These are phyloP conservation scores for Litsea cubeba DNA, from an alignment of 164 flowering plant genomes.

Conservation along the genomic window DNA sequence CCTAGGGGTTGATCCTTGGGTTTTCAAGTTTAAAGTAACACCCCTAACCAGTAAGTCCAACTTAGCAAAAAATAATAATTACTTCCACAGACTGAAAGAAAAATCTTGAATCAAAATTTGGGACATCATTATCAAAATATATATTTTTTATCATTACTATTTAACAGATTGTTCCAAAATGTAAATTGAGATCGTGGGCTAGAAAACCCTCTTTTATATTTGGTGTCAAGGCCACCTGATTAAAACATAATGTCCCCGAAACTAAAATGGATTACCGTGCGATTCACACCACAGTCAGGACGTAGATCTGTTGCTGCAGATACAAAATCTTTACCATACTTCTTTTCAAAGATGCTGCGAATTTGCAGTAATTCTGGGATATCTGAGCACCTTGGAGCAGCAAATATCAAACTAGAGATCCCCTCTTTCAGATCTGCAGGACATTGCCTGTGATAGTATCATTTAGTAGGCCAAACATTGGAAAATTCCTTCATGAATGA, in stretches of 20 bases:
- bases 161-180: too few species aligned
- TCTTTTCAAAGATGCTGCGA: constrained; percentile 67
- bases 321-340: constrained; percentile 88
- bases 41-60: too few species aligned
- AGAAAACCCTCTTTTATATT: background rate
- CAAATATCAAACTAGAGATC: constrained; percentile 79
- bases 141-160: too few species aligned
- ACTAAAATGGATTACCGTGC: constrained; percentile 36
- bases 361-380: constrained; percentile 73
- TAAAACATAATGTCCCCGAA: background rate
- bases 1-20: too few species aligned
- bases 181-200: background rate
- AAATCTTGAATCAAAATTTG: background rate
- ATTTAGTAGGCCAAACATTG: background rate
- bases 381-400: constrained; percentile 87
- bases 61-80: too few species aligned
- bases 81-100: too few species aligned
- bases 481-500: background rate
- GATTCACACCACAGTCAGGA: constrained; percentile 86
- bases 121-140: background rate
- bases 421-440: constrained; percentile 96
- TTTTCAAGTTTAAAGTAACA: too few species aligned
- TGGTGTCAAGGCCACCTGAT: background rate
- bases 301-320: constrained; percentile 84
- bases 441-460: constrained; percentile 59